Conservation (phyloP, 2,329 filamentous ascomycete species). For the Colletotrichum limetticola region DNA sequence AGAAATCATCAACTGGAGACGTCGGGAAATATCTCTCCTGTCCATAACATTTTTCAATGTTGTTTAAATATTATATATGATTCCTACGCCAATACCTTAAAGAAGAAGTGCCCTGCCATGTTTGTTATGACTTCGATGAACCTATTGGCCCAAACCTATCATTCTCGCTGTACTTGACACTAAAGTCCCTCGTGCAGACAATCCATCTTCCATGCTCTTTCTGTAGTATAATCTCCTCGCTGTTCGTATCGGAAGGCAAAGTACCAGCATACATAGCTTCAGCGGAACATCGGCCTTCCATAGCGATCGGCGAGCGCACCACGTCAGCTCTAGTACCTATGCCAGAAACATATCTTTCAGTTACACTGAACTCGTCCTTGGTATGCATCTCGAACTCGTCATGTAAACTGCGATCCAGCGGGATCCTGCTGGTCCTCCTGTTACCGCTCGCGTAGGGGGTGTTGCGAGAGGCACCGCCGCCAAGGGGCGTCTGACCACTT, state of each 20-base stretch:
- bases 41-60: no score
- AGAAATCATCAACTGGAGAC: no score
- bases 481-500: conserved; percentile 8
- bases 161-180: conserved; percentile 6
- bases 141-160: background rate
- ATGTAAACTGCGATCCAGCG: background rate
- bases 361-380: background rate
- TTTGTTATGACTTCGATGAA: background rate
- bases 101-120: background rate
- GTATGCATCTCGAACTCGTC: conserved; percentile 8
- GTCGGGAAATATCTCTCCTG: no score
- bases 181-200: conserved; percentile 6
- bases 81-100: no score
- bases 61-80: no score
- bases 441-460: background rate
- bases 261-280: background rate
- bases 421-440: background rate
- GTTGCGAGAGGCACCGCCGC: background rate
- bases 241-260: conserved; percentile 11
- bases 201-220: background rate
- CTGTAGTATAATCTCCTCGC: conserved; percentile 22
- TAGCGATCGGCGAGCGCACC: background rate
- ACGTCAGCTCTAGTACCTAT: background rate
- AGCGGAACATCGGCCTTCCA: background rate
- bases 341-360: background rate